Evolutionary conservation across 495 filamentous ascomycete species (phyloP).

Genomic region (Podospora anserina): DNA sequence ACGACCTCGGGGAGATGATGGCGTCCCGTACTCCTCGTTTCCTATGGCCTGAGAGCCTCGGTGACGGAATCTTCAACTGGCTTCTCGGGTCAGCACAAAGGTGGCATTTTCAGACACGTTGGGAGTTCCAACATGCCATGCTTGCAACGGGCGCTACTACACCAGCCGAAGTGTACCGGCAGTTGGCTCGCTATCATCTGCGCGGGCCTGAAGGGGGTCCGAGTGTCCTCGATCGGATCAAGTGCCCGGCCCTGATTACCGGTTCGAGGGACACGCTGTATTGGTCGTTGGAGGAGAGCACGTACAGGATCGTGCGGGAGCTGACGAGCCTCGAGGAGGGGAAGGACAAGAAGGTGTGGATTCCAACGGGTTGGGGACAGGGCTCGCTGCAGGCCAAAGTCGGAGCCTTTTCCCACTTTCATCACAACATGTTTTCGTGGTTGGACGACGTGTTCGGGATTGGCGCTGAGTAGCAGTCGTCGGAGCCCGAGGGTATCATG

Average conservation of each 20-base stretch:
- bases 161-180: conserved; percentile 20
- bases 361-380: conserved; percentile 14
- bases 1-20: conserved; percentile 37
- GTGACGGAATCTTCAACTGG: conserved; percentile 30
- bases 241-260: conserved; percentile 32
- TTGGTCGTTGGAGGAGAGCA: conserved; percentile 10
- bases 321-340: conserved; percentile 13
- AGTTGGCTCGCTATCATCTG: conserved; percentile 23
- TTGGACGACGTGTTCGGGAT: not conserved
- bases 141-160: conserved; percentile 25
- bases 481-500: not conserved
- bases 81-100: conserved; percentile 12
- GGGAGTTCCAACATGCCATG: conserved; percentile 33
- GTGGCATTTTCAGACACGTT: conserved; percentile 33
- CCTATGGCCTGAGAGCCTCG: conserved; percentile 34
- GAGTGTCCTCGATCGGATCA: conserved; percentile 16
- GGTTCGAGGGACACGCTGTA: conserved; percentile 22
- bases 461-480: not conserved
- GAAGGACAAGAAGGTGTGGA: conserved; percentile 28
- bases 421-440: not conserved
- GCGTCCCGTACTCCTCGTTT: conserved; percentile 27
- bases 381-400: conserved; percentile 32
- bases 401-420: conserved; percentile 15
- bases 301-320: conserved; percentile 6
- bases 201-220: not conserved